Evolutionary conservation across 306 rosid species (phyloP).

Genomic region (Quercus wislizeni): DNA sequence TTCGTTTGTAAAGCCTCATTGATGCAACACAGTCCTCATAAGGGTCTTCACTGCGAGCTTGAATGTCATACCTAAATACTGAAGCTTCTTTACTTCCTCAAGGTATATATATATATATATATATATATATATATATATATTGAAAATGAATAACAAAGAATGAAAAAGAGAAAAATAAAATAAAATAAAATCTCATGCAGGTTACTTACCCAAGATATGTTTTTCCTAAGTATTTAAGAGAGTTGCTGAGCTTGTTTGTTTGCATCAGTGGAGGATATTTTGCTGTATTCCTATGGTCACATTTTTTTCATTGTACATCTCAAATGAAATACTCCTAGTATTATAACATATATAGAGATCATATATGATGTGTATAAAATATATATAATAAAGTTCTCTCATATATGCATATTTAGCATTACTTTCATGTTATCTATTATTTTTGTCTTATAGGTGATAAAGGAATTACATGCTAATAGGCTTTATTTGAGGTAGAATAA

Average conservation of each 20-base stretch:
- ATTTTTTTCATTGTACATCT: background rate
- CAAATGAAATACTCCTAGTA: too few species aligned
- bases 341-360: too few species aligned
- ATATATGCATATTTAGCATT: too few species aligned
- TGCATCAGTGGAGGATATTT: slow-evolving; percentile 95
- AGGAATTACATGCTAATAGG: too few species aligned
- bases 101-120: background rate
- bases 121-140: background rate
- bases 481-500: too few species aligned
- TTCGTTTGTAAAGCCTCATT: slow-evolving; percentile 84
- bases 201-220: slow-evolving; percentile 83
- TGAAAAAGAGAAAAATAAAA: background rate
- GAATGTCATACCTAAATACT: slow-evolving; percentile 72
- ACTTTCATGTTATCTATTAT: too few species aligned
- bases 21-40: slow-evolving; percentile 85
- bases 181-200: background rate
- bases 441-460: too few species aligned
- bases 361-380: too few species aligned
- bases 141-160: background rate
- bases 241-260: slow-evolving; percentile 92
- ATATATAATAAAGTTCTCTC: too few species aligned
- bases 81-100: background rate
- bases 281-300: slow-evolving; percentile 70
- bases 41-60: slow-evolving; percentile 76
- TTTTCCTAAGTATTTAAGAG: slow-evolving; percentile 84